These are phyloP conservation scores for Rhizoclosmatium sp. DNA, from an alignment of 192 early-diverging fungal species.

Conservation along the genomic window DNA sequence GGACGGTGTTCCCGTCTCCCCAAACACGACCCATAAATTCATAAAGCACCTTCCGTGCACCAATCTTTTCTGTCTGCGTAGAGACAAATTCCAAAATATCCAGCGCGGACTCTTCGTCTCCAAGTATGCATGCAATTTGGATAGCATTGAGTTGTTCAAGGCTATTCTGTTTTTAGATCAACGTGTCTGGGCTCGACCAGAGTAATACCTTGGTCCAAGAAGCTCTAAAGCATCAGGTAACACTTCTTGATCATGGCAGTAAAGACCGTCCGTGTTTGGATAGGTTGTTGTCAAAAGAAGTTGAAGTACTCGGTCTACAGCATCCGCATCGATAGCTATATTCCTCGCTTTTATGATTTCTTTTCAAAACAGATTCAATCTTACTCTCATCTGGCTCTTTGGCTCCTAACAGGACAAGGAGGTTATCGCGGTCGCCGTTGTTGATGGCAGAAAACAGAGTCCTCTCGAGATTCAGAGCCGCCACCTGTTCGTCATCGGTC, in stretches of 20 bases:
- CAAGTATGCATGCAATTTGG: constrained; percentile 70
- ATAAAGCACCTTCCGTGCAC: constrained; percentile 67
- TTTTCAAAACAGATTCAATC: background rate
- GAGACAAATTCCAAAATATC: constrained; percentile 69
- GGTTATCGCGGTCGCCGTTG: constrained; percentile 35
- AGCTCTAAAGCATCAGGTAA: constrained; percentile 66
- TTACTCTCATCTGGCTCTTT: background rate
- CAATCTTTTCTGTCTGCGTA: constrained; percentile 62
- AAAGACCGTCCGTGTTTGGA: constrained; percentile 63
- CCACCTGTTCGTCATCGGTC: background rate
- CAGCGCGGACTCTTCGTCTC: constrained; percentile 70
- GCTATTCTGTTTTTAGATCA: constrained; percentile 17
- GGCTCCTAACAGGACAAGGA: constrained; percentile 38
- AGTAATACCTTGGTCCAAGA: constrained; percentile 56
- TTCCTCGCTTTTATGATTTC: background rate
- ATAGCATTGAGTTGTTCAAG: constrained; percentile 66
- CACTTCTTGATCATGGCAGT: constrained; percentile 65
- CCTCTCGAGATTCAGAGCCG: constrained; percentile 35
- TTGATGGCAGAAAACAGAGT: constrained; percentile 51
- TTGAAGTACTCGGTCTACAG: constrained; percentile 37
- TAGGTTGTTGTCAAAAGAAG: constrained; percentile 57
- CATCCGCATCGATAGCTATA: constrained; percentile 1
- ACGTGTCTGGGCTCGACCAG: background rate
- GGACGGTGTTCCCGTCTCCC: constrained; percentile 72
- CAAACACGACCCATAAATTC: constrained; percentile 75